These are phyloP conservation scores for Imleria badia DNA, from an alignment of 768 basidiomycete species.

Conservation along the genomic window DNA sequence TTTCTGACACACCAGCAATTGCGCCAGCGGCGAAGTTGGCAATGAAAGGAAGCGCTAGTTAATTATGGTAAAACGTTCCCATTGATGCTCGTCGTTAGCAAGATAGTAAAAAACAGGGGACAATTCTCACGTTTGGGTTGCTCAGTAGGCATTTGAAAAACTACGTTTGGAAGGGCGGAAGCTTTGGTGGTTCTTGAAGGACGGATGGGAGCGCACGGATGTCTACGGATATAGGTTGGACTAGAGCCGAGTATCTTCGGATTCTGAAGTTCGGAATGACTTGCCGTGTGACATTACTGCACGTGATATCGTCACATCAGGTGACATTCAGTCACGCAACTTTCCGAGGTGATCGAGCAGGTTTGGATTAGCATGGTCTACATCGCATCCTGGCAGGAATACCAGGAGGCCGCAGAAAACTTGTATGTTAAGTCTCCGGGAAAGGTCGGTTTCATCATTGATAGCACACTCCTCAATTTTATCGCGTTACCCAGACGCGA, in stretches of 20 bases:
- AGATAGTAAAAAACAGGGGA: neutral
- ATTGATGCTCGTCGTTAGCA: neutral
- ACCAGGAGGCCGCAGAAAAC: constrained; percentile 84
- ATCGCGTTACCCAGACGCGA: constrained; percentile 56
- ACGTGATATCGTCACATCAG: constrained; percentile 9
- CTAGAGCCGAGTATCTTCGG: too few relatives aligned
- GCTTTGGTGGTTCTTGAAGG: neutral
- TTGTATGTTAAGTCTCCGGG: constrained; percentile 80
- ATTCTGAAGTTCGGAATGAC: neutral
- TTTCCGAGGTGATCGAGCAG: neutral
- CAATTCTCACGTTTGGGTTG: constrained; percentile 33
- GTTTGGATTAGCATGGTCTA: constrained; percentile 61
- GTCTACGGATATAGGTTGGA: neutral
- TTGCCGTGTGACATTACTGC: constrained; percentile 5
- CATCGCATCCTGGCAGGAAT: constrained; percentile 88
- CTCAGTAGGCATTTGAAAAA: constrained; percentile 25
- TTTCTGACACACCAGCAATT: constrained; percentile 88
- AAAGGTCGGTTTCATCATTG: constrained; percentile 47
- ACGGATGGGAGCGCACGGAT: neutral
- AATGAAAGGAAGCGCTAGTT: constrained; percentile 73
- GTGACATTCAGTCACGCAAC: constrained; percentile 20
- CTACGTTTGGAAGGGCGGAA: neutral
- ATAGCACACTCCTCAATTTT: neutral
- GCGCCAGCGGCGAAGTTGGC: constrained; percentile 95
- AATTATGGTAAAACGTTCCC: constrained; percentile 7